A percentile compares a stretch with the other conserved stretches of the same genome.
These are phyloP conservation scores for Prunus armeniaca DNA, from an alignment of 306 rosid species.

Conservation along the genomic window DNA sequence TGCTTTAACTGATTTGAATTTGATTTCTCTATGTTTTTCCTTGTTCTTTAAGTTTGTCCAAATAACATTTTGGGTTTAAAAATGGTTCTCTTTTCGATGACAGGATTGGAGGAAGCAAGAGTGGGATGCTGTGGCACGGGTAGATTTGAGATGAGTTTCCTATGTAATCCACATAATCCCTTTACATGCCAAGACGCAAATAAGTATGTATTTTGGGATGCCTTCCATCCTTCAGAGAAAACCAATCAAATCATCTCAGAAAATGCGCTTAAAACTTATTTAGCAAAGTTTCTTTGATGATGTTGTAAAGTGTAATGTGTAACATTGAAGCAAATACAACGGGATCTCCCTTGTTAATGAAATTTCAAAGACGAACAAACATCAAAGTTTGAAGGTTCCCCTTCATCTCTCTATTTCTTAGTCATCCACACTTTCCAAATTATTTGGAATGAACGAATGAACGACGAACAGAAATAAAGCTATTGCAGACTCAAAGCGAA, in stretches of 20 bases:
- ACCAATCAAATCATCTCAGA: slow-evolving; percentile 28
- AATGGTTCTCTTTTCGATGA: not conserved
- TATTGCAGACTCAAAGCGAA: not conserved
- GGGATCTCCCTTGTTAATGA: not conserved
- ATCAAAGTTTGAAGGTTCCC: not conserved
- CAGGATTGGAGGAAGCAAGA: slow-evolving; percentile 30
- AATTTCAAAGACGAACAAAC: not conserved
- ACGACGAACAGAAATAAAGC: not conserved
- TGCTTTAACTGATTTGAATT: too few relatives aligned
- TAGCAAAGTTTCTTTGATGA: slow-evolving; percentile 29
- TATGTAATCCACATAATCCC: slow-evolving; percentile 32
- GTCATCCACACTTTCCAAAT: too few relatives aligned
- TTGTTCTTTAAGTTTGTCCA: not conserved
- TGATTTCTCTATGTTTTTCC: not conserved
- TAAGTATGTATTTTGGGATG: slow-evolving; percentile 48
- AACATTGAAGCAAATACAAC: not conserved
- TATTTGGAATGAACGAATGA: too few relatives aligned
- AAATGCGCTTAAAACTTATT: slow-evolving; percentile 13
- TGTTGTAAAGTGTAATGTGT: not conserved
- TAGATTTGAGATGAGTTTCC: slow-evolving; percentile 38
- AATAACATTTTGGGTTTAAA: not conserved
- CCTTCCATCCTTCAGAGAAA: slow-evolving; percentile 42
- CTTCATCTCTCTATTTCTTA: not conserved
- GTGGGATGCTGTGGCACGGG: slow-evolving; percentile 49
- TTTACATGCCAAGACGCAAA: slow-evolving; percentile 46